Evolutionary conservation across 2,329 filamentous ascomycete genomes (phyloP).

Genomic region (Sporothrix pallida): DNA sequence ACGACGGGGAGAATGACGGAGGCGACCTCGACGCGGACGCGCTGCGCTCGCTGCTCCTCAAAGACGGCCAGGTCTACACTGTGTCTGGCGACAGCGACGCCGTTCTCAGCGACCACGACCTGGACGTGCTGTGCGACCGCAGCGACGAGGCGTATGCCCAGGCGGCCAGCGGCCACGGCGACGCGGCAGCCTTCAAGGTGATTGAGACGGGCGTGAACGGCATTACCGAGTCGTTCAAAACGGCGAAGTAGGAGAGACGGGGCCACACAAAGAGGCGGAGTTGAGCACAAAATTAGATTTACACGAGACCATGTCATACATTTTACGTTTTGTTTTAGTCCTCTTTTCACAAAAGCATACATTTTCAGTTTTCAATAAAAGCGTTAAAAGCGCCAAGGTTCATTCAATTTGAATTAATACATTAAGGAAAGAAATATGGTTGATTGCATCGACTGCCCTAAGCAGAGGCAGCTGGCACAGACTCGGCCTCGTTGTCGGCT

Average conservation of each 20-base stretch:
- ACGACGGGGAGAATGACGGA: constrained; percentile 46
- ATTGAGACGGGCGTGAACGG: constrained; percentile 74
- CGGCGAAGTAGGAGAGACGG: constrained; percentile 1
- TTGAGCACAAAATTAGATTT: not conserved
- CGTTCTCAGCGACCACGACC: constrained; percentile 75
- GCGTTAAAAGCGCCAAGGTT: no score
- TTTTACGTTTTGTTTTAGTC: not conserved
- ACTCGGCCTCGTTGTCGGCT: not conserved
- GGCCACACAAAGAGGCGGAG: not conserved
- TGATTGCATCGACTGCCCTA: no score
- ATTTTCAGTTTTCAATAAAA: not conserved
- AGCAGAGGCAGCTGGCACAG: not conserved
- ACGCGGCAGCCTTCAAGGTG: constrained; percentile 73
- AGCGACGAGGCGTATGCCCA: constrained; percentile 67
- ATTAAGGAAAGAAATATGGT: no score
- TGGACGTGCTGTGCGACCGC: constrained; percentile 80
- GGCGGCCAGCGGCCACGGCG: constrained; percentile 79
- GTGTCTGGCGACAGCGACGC: constrained; percentile 62
- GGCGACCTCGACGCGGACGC: constrained; percentile 63
- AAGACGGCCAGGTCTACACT: constrained; percentile 72
- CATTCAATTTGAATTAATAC: not conserved
- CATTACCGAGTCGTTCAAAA: constrained; percentile 46
- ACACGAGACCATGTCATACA: constrained; percentile 7
- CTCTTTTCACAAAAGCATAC: not conserved
- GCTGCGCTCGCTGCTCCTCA: constrained; percentile 66